phyloP scores from a whole-genome alignment of 2,329 filamentous ascomycete genomes.

The Exophiala aquamarina region DNA sequence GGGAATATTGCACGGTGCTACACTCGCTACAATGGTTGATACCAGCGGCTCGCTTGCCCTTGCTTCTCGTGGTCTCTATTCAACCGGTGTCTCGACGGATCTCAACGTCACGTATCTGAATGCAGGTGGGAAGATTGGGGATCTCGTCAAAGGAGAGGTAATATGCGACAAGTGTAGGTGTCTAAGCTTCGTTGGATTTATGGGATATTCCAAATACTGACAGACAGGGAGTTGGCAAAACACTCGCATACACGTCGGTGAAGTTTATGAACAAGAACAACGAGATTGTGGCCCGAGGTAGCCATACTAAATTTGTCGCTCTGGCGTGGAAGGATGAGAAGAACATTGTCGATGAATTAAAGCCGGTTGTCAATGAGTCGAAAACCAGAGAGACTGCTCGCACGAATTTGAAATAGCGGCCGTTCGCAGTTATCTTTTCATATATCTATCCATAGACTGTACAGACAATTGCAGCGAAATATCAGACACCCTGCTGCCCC shows the following conservation, averaged over 20 bases:
- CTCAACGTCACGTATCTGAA: conserved; percentile 65
- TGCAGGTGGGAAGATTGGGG: conserved; percentile 63
- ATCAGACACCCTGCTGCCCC: no score
- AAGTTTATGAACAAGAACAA: conserved; percentile 60
- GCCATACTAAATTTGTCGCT: conserved; percentile 66
- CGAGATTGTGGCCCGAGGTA: conserved; percentile 63
- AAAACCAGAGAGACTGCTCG: conserved; percentile 19
- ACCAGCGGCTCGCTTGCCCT: conserved; percentile 66
- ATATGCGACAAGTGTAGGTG: conserved; percentile 63
- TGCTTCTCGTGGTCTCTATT: conserved; percentile 63
- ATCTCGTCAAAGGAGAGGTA: conserved; percentile 60
- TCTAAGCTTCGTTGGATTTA: neutral
- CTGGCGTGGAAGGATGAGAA: conserved; percentile 62
- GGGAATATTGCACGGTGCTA: conserved; percentile 66
- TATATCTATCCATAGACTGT: neutral
- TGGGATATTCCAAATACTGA: conserved; percentile 6
- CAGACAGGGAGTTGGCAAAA: conserved; percentile 58
- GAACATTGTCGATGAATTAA: conserved; percentile 60
- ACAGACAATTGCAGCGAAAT: neutral
- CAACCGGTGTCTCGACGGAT: conserved; percentile 67
- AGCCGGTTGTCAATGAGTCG: conserved; percentile 34
- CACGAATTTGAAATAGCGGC: conserved; percentile 8
- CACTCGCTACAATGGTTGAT: conserved; percentile 66
- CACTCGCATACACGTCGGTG: conserved; percentile 63
- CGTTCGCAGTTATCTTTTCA: neutral